A percentile compares a stretch with the other conserved stretches of the same genome.
These are phyloP conservation scores for Achaetomium macrosporum DNA, from an alignment of 2,329 filamentous ascomycete genomes.

Conservation along the genomic window DNA sequence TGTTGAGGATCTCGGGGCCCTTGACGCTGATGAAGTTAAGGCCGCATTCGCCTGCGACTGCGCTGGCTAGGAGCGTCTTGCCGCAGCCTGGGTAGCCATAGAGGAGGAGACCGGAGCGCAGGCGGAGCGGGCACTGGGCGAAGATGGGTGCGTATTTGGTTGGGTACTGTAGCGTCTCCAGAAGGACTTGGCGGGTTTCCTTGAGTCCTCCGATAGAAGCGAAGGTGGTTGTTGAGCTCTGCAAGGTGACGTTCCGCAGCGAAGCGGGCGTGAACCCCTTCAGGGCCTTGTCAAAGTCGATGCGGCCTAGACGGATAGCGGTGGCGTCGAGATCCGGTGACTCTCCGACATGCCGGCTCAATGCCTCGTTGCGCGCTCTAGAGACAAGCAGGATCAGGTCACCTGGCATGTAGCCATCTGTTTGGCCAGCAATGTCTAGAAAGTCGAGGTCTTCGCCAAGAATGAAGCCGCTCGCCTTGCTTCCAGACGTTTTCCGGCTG, in stretches of 20 bases:
- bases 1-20: constrained; percentile 96
- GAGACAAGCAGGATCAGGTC: constrained; percentile 82
- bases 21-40: constrained; percentile 99
- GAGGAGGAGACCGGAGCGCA: constrained; percentile 85
- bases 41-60: constrained; percentile 95
- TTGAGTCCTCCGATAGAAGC: constrained; percentile 83
- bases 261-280: constrained; percentile 94
- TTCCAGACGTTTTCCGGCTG: constrained; percentile 36
- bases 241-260: constrained; percentile 86
- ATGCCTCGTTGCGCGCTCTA: constrained; percentile 82
- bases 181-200: constrained; percentile 79
- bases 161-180: constrained; percentile 94
- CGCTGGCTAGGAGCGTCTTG: constrained; percentile 90
- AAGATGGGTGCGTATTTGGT: constrained; percentile 98
- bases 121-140: constrained; percentile 86
- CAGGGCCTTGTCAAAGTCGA: constrained; percentile 78
- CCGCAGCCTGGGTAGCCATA: constrained; percentile 96
- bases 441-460: constrained; percentile 78
- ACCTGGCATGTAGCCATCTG: constrained; percentile 96
- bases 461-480: constrained; percentile 56
- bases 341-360: constrained; percentile 71
- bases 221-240: constrained; percentile 89
- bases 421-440: constrained; percentile 85
- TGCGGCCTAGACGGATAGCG: constrained; percentile 53
- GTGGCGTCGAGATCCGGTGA: constrained; percentile 35